phyloP scores from a whole-genome alignment of 139 green algal species.

The Picochlorum sp. region DNA sequence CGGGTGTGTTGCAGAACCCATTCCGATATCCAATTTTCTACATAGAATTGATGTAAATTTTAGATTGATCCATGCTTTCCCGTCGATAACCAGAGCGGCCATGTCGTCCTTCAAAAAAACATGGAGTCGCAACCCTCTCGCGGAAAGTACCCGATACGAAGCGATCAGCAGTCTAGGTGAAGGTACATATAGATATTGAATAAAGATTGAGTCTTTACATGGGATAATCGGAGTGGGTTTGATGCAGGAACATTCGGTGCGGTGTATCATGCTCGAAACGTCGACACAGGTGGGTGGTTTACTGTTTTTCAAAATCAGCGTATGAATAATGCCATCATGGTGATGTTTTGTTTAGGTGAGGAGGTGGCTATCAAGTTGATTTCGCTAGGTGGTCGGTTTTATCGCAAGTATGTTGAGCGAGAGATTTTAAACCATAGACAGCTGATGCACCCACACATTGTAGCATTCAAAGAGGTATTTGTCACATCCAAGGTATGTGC shows the following conservation, averaged over 20 bases:
- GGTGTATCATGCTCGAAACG: conserved; percentile 31
- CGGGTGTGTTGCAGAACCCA: too few species aligned
- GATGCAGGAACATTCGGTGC: conserved; percentile 30
- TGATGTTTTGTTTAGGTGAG: conserved; percentile 12
- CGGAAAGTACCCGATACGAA: conserved; percentile 20
- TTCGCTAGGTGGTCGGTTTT: conserved; percentile 25
- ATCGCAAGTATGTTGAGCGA: conserved; percentile 43
- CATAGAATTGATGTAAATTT: too few species aligned
- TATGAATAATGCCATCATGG: neutral
- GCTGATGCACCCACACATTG: conserved; percentile 51
- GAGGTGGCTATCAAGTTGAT: conserved; percentile 52
- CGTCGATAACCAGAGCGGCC: neutral
- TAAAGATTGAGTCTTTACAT: neutral
- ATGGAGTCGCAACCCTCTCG: conserved; percentile 12
- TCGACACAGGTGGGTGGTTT: conserved; percentile 8
- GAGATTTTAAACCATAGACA: conserved; percentile 54
- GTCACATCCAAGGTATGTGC: conserved; percentile 30
- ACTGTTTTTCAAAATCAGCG: neutral
- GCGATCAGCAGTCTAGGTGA: conserved; percentile 24
- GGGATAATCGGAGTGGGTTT: neutral
- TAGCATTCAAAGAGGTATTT: conserved; percentile 44
- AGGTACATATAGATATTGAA: conserved; percentile 12
- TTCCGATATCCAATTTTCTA: too few species aligned
- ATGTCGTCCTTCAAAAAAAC: neutral
- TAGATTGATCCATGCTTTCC: neutral